These are phyloP conservation scores for Vickermania ingenoplastis DNA, from an alignment of 208 protist genomes.

Conservation along the genomic window DNA sequence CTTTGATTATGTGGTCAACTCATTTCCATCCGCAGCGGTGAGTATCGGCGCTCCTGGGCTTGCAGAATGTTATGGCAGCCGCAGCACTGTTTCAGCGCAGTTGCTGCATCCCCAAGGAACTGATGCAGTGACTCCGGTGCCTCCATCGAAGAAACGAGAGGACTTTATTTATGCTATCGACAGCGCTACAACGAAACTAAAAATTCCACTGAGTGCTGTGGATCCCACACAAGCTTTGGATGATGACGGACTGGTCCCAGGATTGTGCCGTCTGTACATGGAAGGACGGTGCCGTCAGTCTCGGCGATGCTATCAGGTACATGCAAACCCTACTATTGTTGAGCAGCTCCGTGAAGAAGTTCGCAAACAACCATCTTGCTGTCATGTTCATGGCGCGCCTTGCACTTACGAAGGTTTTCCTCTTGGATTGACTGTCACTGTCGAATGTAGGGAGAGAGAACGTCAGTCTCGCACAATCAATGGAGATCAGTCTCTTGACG, in stretches of 20 bases:
- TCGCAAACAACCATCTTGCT: constrained; percentile 54
- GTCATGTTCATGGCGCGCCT: constrained; percentile 52
- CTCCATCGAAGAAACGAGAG: not conserved
- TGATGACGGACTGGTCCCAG: constrained; percentile 70
- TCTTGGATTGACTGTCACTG: constrained; percentile 50
- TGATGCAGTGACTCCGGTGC: not conserved
- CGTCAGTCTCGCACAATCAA: constrained; percentile 1
- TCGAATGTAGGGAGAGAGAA: constrained; percentile 18
- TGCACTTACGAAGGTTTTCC: constrained; percentile 65
- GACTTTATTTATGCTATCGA: constrained; percentile 61
- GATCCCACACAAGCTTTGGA: constrained; percentile 64
- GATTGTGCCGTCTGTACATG: constrained; percentile 71
- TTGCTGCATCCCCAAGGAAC: not conserved
- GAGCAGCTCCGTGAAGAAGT: constrained; percentile 51
- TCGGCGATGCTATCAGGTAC: constrained; percentile 70
- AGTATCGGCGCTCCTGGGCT: not conserved
- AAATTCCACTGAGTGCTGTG: constrained; percentile 48
- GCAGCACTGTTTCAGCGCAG: not conserved
- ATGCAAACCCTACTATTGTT: constrained; percentile 49
- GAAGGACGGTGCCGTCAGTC: constrained; percentile 69
- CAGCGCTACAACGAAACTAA: constrained; percentile 73
- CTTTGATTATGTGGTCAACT: not conserved
- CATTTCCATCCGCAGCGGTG: not conserved
- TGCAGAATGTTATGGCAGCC: not conserved
- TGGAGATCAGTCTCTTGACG: not conserved